Conservation (phyloP, 2,329 filamentous ascomycete species). For the Fusarium sp. region DNA sequence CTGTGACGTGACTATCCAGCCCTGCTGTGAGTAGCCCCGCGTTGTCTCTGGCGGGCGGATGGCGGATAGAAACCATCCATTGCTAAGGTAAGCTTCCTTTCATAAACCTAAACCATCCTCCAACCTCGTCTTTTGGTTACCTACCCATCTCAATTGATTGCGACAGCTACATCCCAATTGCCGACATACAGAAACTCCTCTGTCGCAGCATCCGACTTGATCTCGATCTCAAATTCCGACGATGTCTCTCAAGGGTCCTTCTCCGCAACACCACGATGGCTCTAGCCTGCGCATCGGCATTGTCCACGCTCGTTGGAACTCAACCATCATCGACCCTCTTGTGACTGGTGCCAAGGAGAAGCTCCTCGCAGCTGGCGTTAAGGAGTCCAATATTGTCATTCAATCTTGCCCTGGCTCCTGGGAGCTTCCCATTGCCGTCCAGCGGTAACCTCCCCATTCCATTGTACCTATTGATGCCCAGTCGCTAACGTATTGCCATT, state of each 20-base stretch:
- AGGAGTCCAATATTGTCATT: slow-evolving; percentile 85
- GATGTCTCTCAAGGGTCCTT: slow-evolving; percentile 62
- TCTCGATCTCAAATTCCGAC: background rate
- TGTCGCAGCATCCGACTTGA: background rate
- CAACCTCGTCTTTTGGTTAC: background rate
- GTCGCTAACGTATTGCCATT: slow-evolving; percentile 20
- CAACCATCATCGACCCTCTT: slow-evolving; percentile 83
- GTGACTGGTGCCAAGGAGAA: slow-evolving; percentile 81
- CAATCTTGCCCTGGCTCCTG: slow-evolving; percentile 93
- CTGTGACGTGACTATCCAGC: slow-evolving; percentile 38
- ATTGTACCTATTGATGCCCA: background rate
- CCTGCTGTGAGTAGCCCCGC: slow-evolving; percentile 39
- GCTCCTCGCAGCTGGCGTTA: slow-evolving; percentile 80
- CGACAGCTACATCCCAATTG: slow-evolving; percentile 9
- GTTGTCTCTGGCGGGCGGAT: slow-evolving; percentile 6
- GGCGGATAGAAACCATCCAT: background rate
- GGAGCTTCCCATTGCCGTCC: slow-evolving; percentile 90
- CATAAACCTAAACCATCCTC: slow-evolving; percentile 12
- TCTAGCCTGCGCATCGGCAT: slow-evolving; percentile 87
- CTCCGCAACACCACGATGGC: slow-evolving; percentile 68
- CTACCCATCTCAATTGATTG: background rate
- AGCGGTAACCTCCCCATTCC: slow-evolving; percentile 65
- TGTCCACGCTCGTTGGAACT: slow-evolving; percentile 96
- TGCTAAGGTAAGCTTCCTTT: slow-evolving; percentile 10
- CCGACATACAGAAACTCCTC: slow-evolving; percentile 9